Evolutionary conservation across 129 eudicot species (phyloP), one percentile per base, ranked within the genome.

Genomic region (Flaveria brownii): DNA sequence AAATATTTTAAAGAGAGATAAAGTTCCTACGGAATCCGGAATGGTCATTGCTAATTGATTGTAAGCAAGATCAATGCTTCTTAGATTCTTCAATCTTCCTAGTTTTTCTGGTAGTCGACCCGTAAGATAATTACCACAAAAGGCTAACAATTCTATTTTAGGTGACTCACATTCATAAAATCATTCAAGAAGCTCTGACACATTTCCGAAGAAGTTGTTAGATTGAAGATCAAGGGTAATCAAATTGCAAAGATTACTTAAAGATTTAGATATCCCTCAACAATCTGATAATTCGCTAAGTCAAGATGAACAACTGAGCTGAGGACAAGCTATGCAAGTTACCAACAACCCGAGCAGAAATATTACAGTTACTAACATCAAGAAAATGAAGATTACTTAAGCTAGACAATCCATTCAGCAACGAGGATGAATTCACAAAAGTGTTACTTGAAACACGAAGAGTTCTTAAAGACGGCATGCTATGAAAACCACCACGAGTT

Each of bases 271-370:
- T 16, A 82, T 22, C 74, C 62, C 42, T 70, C 75, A 49, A 70
- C 62, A 47, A 70, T 70, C 14, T 1, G 15, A 50, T 70, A 50
- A 54, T 15, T 47, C 5, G 62, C 50, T 3, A 70, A 28, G 45
- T 70, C 75, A 14, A 70, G 23, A 50, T 70, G 75, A 49, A 70
- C 75, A 28, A 50, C 22, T 20, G 22, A 20, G 22, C 26, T 0
- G 1, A 25, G 0, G 75, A 49, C 9, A 70, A 70, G 61, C 26
- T 50, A 28, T 16, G 41, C 7, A 68, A 59, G 59, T 6, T 61
- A 13, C 26, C 60, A 39, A 82, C 81, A 20, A 84, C 68, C 15
- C 80, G 71, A n/a, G 73, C 66, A 17, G 39, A 14, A 36, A 84
- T 25, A 49, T 17, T 1, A 54, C 76, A 76, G 46, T 6, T 8